Conservation (phyloP, 306 rosid species). For the Quercus variabilis region DNA sequence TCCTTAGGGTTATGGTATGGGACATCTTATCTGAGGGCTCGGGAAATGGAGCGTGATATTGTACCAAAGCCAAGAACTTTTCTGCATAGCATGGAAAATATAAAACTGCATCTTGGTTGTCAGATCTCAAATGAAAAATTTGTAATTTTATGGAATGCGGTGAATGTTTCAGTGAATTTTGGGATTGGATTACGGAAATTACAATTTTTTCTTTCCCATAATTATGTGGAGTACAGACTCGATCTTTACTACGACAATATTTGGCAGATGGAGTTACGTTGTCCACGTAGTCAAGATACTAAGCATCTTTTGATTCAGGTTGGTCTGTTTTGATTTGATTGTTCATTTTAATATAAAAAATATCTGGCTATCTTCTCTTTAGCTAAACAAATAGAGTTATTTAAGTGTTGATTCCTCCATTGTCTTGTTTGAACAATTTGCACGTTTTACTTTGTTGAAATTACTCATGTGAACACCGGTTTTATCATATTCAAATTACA, state of each 20-base stretch:
- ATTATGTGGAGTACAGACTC: constrained; percentile 35
- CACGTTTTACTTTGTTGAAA: neutral
- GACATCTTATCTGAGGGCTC: constrained; percentile 30
- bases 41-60: constrained; percentile 45
- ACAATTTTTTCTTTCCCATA: constrained; percentile 27
- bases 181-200: constrained; percentile 46
- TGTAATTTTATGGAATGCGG: constrained; percentile 29
- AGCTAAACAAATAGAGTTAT: neutral
- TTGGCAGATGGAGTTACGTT: constrained; percentile 59
- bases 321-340: neutral
- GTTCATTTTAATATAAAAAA: neutral
- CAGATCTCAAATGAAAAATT: constrained; percentile 46
- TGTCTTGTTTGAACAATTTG: neutral
- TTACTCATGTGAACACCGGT: no score
- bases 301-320: constrained; percentile 79
- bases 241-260: constrained; percentile 58
- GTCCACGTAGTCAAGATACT: constrained; percentile 32
- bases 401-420: neutral
- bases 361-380: neutral
- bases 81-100: neutral
- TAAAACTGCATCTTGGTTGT: constrained; percentile 63
- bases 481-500: no score
- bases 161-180: constrained; percentile 42
- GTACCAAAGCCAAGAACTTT: constrained; percentile 41
- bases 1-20: constrained; percentile 29